phyloP scores from a whole-genome alignment of 2,329 filamentous ascomycete species.

The Bipolaris oryzae region DNA sequence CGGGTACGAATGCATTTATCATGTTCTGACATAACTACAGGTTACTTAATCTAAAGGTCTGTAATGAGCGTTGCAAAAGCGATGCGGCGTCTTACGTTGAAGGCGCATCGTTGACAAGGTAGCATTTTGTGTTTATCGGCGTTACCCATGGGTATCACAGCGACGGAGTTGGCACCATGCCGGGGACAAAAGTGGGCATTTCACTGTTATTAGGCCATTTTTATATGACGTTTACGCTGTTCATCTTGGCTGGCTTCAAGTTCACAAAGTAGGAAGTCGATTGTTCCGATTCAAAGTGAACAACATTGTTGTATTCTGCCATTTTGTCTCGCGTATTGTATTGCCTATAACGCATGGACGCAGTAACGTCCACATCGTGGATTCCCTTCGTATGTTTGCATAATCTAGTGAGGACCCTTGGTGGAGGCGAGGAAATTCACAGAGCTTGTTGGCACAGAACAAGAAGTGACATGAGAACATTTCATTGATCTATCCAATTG shows the following conservation, averaged over 20 bases:
- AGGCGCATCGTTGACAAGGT: too few species aligned
- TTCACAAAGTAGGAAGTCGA: too few species aligned
- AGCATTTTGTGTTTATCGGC: background rate
- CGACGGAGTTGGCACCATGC: constrained; percentile 5
- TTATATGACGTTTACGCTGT: background rate
- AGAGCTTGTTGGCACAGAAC: too few species aligned
- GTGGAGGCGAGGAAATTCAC: too few species aligned
- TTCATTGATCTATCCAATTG: background rate
- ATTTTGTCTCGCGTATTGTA: too few species aligned
- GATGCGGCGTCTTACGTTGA: background rate
- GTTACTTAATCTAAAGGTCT: background rate
- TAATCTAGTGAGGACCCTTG: too few species aligned
- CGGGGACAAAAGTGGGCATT: background rate
- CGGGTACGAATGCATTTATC: background rate
- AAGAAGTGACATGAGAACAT: background rate
- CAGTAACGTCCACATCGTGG: too few species aligned
- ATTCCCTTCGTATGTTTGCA: too few species aligned
- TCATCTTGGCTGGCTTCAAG: background rate
- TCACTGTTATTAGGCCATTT: background rate
- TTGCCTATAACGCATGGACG: too few species aligned
- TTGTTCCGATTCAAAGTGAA: too few species aligned
- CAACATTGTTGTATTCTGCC: too few species aligned
- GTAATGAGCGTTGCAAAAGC: background rate
- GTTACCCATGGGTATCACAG: constrained; percentile 9
- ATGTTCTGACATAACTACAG: background rate